A percentile compares a stretch with the other conserved stretches of the same genome.
Conservation (phyloP, 140 eudicot genomes). For the Erigeron philadelphicus region DNA sequence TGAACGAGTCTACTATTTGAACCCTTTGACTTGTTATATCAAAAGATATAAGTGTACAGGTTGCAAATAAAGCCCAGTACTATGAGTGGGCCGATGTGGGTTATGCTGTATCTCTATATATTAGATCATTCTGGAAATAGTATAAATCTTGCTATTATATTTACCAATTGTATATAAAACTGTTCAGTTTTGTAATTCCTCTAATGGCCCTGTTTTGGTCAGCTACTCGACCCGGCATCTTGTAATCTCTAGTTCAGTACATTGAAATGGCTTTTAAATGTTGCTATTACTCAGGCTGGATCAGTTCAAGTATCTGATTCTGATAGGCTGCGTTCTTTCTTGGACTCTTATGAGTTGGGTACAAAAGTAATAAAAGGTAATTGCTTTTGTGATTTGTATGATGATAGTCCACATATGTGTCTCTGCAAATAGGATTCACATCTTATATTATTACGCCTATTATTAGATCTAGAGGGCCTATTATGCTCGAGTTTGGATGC, state of each 20-base stretch:
- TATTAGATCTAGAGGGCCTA: slow-evolving; percentile 56
- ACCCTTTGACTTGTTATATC: not conserved
- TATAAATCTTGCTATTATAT: not conserved
- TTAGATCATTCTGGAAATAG: not conserved
- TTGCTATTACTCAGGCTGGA: slow-evolving; percentile 51
- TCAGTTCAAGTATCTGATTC: slow-evolving; percentile 47
- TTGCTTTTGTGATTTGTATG: not conserved
- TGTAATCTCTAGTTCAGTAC: not conserved
- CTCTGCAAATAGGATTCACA: slow-evolving; percentile 4
- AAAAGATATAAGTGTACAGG: not conserved
- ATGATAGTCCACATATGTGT: not conserved
- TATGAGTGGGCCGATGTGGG: not conserved
- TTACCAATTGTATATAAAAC: not conserved
- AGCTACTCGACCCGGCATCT: not conserved
- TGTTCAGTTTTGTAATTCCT: not conserved
- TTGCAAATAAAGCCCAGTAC: not conserved
- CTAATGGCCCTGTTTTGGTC: not conserved
- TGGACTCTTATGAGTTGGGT: slow-evolving; percentile 67
- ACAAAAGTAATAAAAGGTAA: slow-evolving; percentile 49
- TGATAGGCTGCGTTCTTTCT: slow-evolving; percentile 51
- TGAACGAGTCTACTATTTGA: slow-evolving; percentile 27
- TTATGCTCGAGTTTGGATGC: slow-evolving; percentile 59
- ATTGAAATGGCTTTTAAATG: slow-evolving; percentile 18
- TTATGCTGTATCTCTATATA: not conserved
- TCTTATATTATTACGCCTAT: slow-evolving; percentile 9